Base-by-base conservation (phyloP, 345 rosid genomes). In the Corchorus capsularis region DNA sequence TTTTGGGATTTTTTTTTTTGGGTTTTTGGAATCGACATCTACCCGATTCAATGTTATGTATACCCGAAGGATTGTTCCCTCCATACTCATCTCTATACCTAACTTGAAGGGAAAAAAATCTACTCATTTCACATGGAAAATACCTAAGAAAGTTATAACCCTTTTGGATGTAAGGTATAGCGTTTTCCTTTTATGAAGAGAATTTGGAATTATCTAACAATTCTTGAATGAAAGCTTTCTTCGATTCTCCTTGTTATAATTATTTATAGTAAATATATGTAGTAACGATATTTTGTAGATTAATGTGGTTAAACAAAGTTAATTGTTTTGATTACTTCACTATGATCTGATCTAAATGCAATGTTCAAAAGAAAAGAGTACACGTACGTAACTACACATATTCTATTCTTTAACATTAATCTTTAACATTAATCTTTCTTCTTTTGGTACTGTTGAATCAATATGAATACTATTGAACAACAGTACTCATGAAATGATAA, bases 41-140 rank as follows among this genome's bases (percentile, higher is more conserved):
- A 63, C 87, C 89, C 67, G 22, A 78, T 63, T 84, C 79, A 69
- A 72, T 68, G 45, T 55, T 80, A 81, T 43, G 54, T 72, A 60
- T 79, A 79, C 85, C 83, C 5, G 78, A 86, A 77, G 54, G 64
- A 72, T 81, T 66, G 85, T 78, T 78, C 80, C 67, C 65, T 72
- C 83, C 75, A 81, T 72, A 62, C 63, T 79, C 77, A 20, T 39
- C 6, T 39, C 4, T 39, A n/a, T 78, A 19, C 84, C 86, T 82
- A 84, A 80, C 83, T 79, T 63, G 43, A 82, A 63, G 63, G 15
- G 14, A 27, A n/a, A 39, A 49, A 68, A 50, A 69, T 78, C 52
- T 52, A 22, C 68, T 63, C 77, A 79, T 34, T 37, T 76, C 82
- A 77, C 82, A 82, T 81, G 82, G 69, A 61, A 61, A 74, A 69